Percentiles rank a stretch among this genome's conserved stretches.
Evolutionary conservation across 257 asterid genomes (phyloP).

Genomic region (Plectranthus barbatus): DNA sequence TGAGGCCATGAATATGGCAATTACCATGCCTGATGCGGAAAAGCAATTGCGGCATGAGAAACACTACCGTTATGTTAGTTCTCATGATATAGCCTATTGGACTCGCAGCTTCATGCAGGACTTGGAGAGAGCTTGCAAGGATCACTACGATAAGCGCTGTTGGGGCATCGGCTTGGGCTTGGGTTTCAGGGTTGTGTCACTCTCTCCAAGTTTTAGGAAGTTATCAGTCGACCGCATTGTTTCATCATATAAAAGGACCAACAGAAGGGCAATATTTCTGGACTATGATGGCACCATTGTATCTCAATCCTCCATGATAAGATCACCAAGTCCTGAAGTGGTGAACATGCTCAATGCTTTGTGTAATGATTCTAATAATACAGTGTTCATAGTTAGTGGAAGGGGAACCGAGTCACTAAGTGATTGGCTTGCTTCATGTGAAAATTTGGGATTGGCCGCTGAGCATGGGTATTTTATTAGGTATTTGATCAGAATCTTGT

Average conservation of each 20-base stretch:
- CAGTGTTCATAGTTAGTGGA: conserved; percentile 83
- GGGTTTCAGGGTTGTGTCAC: conserved; percentile 75
- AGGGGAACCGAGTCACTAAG: conserved; percentile 53
- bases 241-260: conserved; percentile 54
- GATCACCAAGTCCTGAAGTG: conserved; percentile 64
- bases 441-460: conserved; percentile 73
- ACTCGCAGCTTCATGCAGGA: conserved; percentile 87
- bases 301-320: conserved; percentile 54
- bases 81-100: conserved; percentile 87
- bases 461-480: conserved; percentile 85
- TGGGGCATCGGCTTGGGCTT: conserved; percentile 88
- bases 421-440: conserved; percentile 83
- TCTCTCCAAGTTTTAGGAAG: conserved; percentile 83
- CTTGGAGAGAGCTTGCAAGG: conserved; percentile 75
- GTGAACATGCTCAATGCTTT: conserved; percentile 45
- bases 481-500: conserved; percentile 22
- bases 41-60: conserved; percentile 79
- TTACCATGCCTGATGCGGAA: conserved; percentile 58
- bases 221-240: conserved; percentile 56
- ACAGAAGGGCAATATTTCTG: conserved; percentile 73
- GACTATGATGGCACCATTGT: conserved; percentile 96
- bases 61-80: conserved; percentile 80
- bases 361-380: conserved; percentile 63
- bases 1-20: conserved; percentile 64
- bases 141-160: conserved; percentile 75